These are phyloP conservation scores for Pseudoneurospora amorphoporcata DNA, from an alignment of 495 filamentous ascomycete species.

Conservation along the genomic window DNA sequence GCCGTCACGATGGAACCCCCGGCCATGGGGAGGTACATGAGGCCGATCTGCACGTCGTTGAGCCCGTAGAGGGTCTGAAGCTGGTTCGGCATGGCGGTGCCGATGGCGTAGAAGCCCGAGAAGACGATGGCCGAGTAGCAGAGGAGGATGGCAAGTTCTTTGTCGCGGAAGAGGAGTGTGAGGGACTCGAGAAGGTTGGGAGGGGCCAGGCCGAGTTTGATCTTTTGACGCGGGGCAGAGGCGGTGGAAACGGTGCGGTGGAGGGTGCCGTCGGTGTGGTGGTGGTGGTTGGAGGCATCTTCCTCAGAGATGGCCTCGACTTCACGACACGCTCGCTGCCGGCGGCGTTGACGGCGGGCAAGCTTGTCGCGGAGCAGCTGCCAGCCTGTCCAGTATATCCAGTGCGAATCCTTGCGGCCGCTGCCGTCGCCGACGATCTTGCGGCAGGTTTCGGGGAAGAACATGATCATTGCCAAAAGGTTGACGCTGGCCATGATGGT, in stretches of 20 bases:
- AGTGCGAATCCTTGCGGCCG: constrained; percentile 26
- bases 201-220: constrained; percentile 27
- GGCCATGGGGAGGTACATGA: constrained; percentile 47
- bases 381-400: constrained; percentile 29
- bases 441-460: constrained; percentile 52
- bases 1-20: constrained; percentile 53
- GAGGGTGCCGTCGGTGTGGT: background rate
- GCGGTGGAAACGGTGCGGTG: background rate
- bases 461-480: constrained; percentile 30
- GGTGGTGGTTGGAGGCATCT: background rate
- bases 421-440: constrained; percentile 58
- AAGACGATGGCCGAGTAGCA: constrained; percentile 46
- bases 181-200: constrained; percentile 55
- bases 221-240: background rate
- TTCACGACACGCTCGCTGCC: background rate
- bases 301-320: background rate
- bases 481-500: constrained; percentile 38
- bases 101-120: constrained; percentile 51
- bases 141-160: constrained; percentile 50
- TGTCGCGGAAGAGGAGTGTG: constrained; percentile 43
- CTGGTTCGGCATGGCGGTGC: constrained; percentile 37
- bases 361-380: constrained; percentile 17
- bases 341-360: background rate
- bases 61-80: constrained; percentile 45
- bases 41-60: constrained; percentile 47